Percentiles rank a stretch among this genome's conserved stretches.
These are phyloP conservation scores for Aphanomyces invadans DNA, from an alignment of 352 stramenopile genomes.

Conservation along the genomic window DNA sequence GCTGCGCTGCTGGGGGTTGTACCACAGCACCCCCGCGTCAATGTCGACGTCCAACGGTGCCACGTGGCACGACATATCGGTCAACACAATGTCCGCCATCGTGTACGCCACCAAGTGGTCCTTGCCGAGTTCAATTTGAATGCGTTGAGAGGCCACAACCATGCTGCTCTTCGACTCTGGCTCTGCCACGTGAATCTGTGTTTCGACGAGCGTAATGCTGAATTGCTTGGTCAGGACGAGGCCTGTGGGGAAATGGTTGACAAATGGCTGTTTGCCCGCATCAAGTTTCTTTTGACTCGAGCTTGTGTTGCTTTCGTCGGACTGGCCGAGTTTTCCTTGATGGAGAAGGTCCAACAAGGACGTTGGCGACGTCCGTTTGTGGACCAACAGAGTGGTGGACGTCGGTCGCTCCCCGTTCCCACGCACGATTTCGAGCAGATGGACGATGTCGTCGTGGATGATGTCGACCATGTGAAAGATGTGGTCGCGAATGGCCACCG, in stretches of 20 bases:
- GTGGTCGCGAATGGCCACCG: slow-evolving; percentile 58
- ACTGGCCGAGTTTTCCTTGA: slow-evolving; percentile 58
- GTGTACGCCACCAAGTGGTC: slow-evolving; percentile 39
- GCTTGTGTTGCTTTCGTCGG: neutral
- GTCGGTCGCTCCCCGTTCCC: neutral
- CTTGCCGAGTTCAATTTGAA: slow-evolving; percentile 61
- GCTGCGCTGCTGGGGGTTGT: slow-evolving; percentile 31
- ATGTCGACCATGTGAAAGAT: slow-evolving; percentile 64
- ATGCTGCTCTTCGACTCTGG: slow-evolving; percentile 57
- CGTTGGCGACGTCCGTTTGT: slow-evolving; percentile 43
- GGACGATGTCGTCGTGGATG: slow-evolving; percentile 40
- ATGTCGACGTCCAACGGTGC: slow-evolving; percentile 73
- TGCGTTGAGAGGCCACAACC: slow-evolving; percentile 61
- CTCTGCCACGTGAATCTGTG: slow-evolving; percentile 71
- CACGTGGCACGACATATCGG: slow-evolving; percentile 60
- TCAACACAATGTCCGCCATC: slow-evolving; percentile 53
- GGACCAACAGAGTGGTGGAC: slow-evolving; percentile 26
- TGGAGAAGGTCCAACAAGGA: slow-evolving; percentile 56
- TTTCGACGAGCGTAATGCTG: slow-evolving; percentile 66
- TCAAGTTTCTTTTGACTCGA: slow-evolving; percentile 23
- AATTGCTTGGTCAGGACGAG: slow-evolving; percentile 57
- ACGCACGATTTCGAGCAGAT: slow-evolving; percentile 31
- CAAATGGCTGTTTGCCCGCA: neutral
- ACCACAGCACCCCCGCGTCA: slow-evolving; percentile 60
- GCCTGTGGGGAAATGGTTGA: slow-evolving; percentile 18